Evolutionary conservation across 306 rosid species (phyloP), one percentile per base, ranked within the genome.

Genomic region (Malus sieversii): DNA sequence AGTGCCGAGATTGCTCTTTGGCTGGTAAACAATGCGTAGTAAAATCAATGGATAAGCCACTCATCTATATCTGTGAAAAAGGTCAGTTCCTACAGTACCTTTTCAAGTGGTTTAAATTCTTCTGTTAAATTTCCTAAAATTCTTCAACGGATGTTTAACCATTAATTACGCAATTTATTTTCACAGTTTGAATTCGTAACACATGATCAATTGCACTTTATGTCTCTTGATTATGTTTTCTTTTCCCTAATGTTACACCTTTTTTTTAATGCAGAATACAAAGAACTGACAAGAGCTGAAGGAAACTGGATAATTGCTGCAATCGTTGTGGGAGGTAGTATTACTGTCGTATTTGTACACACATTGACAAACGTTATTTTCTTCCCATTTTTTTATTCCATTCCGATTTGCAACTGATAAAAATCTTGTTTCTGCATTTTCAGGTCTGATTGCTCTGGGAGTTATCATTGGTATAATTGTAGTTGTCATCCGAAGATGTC

Each of bases 1-100:
- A 20, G n/a, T 79, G 78, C 51, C 59, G 82, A 22, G 70, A 79
- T 44, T 79, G 82, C 29, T 5, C 64, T 42, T 63, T 33, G 22
- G 40, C 62, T 53, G 74, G 82, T 4, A 57, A 58, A 22, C 29
- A 4, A 4, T 79, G 82, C 15, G 12, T 30, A 33, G 71, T 33
- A 7, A 38, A 8, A 16, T 67, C 74, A 38, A 38, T 4, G 25
- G 59, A 67, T 40, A 68, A 67, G 22, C 79, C 68, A 25, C 14
- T 55, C 40, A 63, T 19, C 44, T 25, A 25, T 25, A 30, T 15
- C 16, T 76, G 79, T 19, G 0, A 2, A 33, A 23, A 68, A 52
- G 42, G 75, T 35, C 40, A 59, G 40, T 73, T 55, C 25, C 0
- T 55, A 20, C 8, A 20, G 8, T 48, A 6, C 55, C 20, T 15